Conservation (phyloP, 1,139 yeast species). For the Yamadazyma membranifaciens region DNA sequence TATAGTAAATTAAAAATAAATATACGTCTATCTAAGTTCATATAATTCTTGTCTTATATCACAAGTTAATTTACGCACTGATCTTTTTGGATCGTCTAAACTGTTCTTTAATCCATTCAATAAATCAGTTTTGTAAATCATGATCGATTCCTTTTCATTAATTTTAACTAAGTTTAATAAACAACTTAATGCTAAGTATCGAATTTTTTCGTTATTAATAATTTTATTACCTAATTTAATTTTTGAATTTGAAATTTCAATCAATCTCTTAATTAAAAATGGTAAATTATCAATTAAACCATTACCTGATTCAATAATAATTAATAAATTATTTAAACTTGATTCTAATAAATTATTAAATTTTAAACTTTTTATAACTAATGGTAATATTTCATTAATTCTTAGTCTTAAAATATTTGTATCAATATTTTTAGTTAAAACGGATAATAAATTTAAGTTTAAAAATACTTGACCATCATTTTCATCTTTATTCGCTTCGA, state of each 20-base stretch:
- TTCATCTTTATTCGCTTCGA: constrained; percentile 25
- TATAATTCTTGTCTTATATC: constrained; percentile 76
- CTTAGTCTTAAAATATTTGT: constrained; percentile 60
- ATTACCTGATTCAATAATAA: constrained; percentile 31
- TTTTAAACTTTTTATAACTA: constrained; percentile 64
- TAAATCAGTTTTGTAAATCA: constrained; percentile 52
- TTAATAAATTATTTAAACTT: constrained; percentile 52
- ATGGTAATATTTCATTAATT: constrained; percentile 62
- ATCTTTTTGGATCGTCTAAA: constrained; percentile 74
- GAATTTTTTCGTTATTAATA: constrained; percentile 42
- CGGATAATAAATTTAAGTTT: constrained; percentile 66
- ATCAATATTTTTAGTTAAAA: constrained; percentile 59
- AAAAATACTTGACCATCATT: neutral
- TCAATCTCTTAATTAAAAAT: constrained; percentile 54
- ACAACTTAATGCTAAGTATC: constrained; percentile 57
- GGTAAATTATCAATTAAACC: constrained; percentile 40
- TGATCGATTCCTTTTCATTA: constrained; percentile 38
- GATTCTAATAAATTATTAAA: constrained; percentile 54
- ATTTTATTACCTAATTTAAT: constrained; percentile 22
- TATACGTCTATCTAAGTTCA: constrained; percentile 38
- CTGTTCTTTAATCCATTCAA: constrained; percentile 48
- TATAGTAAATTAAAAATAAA: neutral
- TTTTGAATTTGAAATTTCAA: constrained; percentile 29
- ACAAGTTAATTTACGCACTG: constrained; percentile 71
- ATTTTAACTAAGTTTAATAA: constrained; percentile 45